Percentiles rank a stretch among this genome's conserved stretches.
Evolutionary conservation across 768 basidiomycete genomes (phyloP).

Genomic region (Tricholoma bakamatsutake): DNA sequence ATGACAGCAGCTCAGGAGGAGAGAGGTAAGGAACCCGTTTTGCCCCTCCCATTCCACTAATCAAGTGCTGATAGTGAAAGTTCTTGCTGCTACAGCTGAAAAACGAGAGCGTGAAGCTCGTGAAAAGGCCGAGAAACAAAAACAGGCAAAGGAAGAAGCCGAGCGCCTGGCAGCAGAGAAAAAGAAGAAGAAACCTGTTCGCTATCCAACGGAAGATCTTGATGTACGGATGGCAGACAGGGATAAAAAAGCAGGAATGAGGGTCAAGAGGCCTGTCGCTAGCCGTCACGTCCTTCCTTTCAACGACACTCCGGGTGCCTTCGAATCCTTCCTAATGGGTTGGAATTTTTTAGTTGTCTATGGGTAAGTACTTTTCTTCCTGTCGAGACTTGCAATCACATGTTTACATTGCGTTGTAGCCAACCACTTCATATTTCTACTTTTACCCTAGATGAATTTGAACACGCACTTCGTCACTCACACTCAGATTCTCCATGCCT

Average conservation of each 20-base stretch:
- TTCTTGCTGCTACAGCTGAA: conserved; percentile 37
- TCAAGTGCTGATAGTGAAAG: conserved; percentile 16
- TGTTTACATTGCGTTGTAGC: conserved; percentile 33
- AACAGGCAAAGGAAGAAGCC: conserved; percentile 61
- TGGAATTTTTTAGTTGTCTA: conserved; percentile 96
- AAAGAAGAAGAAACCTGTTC: conserved; percentile 85
- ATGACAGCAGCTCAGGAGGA: conserved; percentile 69
- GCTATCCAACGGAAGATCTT: conserved; percentile 91
- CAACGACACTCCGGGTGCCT: conserved; percentile 53
- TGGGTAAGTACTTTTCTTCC: conserved; percentile 53
- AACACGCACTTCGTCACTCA: conserved; percentile 78
- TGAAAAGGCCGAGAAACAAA: conserved; percentile 63
- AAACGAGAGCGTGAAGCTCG: conserved; percentile 65
- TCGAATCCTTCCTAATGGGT: conserved; percentile 82
- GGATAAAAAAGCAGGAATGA: conserved; percentile 76
- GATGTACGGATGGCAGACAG: conserved; percentile 76
- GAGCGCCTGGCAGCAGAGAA: conserved; percentile 69
- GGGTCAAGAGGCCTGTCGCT: conserved; percentile 59
- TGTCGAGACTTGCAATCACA: conserved; percentile 5
- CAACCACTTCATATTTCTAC: conserved; percentile 83
- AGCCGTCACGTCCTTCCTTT: conserved; percentile 63
- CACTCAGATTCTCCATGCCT: conserved; percentile 61
- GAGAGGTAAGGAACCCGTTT: conserved; percentile 42
- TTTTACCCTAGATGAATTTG: conserved; percentile 91
- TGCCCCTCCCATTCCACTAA: conserved; percentile 8